These are phyloP conservation scores for button mushroom (Agaricus bisporus) DNA, from an alignment of 768 basidiomycete species.

Conservation along the genomic window DNA sequence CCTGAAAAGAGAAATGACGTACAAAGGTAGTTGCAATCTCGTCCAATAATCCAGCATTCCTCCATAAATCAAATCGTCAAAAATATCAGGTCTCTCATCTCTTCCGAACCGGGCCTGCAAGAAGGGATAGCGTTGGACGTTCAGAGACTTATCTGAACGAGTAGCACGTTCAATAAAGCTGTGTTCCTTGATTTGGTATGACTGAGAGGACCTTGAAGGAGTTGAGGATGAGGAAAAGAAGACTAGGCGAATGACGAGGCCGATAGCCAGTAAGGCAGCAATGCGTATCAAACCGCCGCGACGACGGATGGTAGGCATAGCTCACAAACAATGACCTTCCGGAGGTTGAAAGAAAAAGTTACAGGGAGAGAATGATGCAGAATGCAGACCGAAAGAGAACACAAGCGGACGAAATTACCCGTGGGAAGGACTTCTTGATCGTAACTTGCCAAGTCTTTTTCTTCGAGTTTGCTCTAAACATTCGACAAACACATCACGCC, in stretches of 20 bases:
- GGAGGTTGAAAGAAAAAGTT: neutral
- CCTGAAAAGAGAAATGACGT: slow-evolving; percentile 27
- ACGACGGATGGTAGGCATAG: slow-evolving; percentile 40
- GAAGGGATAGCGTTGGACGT: slow-evolving; percentile 85
- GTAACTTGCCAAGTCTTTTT: too few species aligned
- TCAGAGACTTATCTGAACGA: slow-evolving; percentile 68
- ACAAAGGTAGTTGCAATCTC: slow-evolving; percentile 89
- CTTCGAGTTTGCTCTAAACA: too few species aligned
- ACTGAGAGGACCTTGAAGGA: slow-evolving; percentile 18
- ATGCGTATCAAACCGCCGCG: slow-evolving; percentile 45
- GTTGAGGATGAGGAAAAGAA: slow-evolving; percentile 25
- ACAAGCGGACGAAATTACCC: too few species aligned
- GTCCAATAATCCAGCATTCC: slow-evolving; percentile 90
- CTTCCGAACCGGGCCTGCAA: slow-evolving; percentile 85
- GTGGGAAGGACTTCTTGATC: too few species aligned
- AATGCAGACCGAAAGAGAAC: neutral
- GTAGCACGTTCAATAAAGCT: slow-evolving; percentile 52
- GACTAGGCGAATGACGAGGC: slow-evolving; percentile 28
- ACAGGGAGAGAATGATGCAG: neutral
- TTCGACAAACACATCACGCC: too few species aligned
- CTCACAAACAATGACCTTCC: slow-evolving; percentile 1
- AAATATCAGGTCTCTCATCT: slow-evolving; percentile 77
- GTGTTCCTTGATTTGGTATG: slow-evolving; percentile 41
- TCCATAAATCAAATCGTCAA: slow-evolving; percentile 66
- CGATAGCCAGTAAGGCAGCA: slow-evolving; percentile 23